phyloP scores from a whole-genome alignment of 768 basidiomycete species.

The Amanita pseudoporphyria region DNA sequence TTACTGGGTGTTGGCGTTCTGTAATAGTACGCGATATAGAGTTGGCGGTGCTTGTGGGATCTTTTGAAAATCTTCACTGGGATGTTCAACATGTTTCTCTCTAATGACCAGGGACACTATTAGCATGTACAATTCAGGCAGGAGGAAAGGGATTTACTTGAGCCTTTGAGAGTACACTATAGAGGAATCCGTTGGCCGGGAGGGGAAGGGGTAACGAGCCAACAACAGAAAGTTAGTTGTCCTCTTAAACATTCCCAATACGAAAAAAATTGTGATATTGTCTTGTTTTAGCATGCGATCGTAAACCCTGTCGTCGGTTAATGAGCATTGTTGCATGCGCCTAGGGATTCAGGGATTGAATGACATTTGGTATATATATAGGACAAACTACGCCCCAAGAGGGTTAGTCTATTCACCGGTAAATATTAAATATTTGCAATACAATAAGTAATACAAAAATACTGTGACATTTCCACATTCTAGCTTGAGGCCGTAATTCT shows the following conservation, averaged over 20 bases:
- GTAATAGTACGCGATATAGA: constrained; percentile 6
- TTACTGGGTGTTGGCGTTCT: constrained; percentile 3
- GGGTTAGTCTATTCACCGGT: too few species aligned
- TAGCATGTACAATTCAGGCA: background rate
- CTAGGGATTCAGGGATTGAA: background rate
- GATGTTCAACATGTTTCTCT: background rate
- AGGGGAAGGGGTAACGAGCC: too few species aligned
- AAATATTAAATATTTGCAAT: too few species aligned
- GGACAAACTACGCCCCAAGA: too few species aligned
- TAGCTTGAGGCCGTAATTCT: too few species aligned
- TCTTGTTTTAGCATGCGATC: background rate
- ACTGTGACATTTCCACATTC: too few species aligned
- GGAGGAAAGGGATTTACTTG: too few species aligned
- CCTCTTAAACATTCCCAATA: too few species aligned
- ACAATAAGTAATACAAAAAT: too few species aligned
- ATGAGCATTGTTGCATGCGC: background rate
- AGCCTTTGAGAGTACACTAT: too few species aligned
- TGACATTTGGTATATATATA: background rate
- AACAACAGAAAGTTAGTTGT: too few species aligned
- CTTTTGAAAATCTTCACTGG: constrained; percentile 4
- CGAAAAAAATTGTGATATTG: background rate
- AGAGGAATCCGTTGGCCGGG: too few species aligned
- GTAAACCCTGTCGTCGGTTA: background rate
- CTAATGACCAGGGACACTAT: background rate
- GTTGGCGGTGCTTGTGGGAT: background rate